phyloP scores from a whole-genome alignment of 1,284 basidiomycete species.

The Marasmius fiardii region DNA sequence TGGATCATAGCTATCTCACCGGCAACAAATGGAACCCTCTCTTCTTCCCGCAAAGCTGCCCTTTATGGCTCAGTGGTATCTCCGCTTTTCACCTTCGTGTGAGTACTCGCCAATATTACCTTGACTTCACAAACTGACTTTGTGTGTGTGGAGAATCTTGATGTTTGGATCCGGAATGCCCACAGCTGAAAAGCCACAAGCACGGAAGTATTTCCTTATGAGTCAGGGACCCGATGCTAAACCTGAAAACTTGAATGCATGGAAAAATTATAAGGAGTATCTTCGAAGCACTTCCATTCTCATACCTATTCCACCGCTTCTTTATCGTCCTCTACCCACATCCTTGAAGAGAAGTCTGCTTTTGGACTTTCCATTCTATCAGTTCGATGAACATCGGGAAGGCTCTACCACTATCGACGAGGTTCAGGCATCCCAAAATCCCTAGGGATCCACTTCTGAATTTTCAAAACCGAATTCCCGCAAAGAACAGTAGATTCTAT shows the following conservation, averaged over 20 bases:
- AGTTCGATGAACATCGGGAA: too few relatives aligned
- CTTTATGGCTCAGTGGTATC: slow-evolving; percentile 60
- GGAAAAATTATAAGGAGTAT: slow-evolving; percentile 57
- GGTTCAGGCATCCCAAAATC: too few relatives aligned
- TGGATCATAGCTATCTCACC: slow-evolving; percentile 65
- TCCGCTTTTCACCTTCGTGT: slow-evolving; percentile 66
- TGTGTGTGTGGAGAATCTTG: too few relatives aligned
- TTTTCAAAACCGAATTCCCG: too few relatives aligned
- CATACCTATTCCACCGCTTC: slow-evolving; percentile 56
- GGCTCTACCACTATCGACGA: too few relatives aligned
- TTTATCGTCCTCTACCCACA: slow-evolving; percentile 57
- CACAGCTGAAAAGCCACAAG: slow-evolving; percentile 69
- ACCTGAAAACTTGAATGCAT: slow-evolving; percentile 35
- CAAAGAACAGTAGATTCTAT: too few relatives aligned
- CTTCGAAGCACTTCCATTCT: slow-evolving; percentile 62
- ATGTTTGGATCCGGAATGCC: slow-evolving; percentile 72
- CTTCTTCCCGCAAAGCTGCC: slow-evolving; percentile 43
- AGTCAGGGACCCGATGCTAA: slow-evolving; percentile 40
- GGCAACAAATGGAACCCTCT: slow-evolving; percentile 42
- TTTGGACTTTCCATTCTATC: too few relatives aligned
- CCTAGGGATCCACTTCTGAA: too few relatives aligned
- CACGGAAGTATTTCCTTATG: slow-evolving; percentile 62
- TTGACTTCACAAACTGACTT: too few relatives aligned
- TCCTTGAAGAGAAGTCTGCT: slow-evolving; percentile 54
- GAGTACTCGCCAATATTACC: neutral